Conservation (phyloP, 441 rosid genomes). For the Erodium moschatum region DNA sequence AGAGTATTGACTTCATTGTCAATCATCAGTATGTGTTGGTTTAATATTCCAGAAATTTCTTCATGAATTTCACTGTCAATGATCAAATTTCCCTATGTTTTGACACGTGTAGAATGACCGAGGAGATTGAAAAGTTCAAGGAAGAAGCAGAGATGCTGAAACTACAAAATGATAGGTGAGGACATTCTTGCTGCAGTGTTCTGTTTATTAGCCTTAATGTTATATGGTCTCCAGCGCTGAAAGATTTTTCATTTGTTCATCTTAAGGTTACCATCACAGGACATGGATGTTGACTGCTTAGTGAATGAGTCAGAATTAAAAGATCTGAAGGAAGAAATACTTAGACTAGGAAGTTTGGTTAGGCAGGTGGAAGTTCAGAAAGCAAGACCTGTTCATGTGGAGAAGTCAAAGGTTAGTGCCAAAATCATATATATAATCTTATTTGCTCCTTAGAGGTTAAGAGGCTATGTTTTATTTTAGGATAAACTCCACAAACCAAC, state of each 20-base stretch:
- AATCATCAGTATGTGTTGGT: not conserved
- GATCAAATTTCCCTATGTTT: conserved; percentile 3
- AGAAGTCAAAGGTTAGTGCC: conserved; percentile 37
- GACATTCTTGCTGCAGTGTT: conserved; percentile 9
- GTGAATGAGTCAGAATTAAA: conserved; percentile 56
- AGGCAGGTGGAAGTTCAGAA: conserved; percentile 49
- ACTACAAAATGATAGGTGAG: conserved; percentile 53
- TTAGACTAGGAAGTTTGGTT: conserved; percentile 44
- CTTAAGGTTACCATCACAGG: conserved; percentile 36
- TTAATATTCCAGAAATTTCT: conserved; percentile 5
- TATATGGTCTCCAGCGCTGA: conserved; percentile 9
- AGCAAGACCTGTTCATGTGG: conserved; percentile 28
- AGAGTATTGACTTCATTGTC: not conserved
- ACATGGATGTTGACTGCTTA: conserved; percentile 34
- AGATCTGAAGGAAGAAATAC: conserved; percentile 64
- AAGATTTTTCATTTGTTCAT: conserved; percentile 10
- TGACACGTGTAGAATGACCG: conserved; percentile 48
- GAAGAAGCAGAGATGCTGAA: conserved; percentile 56
- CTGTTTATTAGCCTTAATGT: conserved; percentile 11
- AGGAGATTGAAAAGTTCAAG: conserved; percentile 51
- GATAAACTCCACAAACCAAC: too few species aligned
- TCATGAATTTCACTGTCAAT: too few species aligned
- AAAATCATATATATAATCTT: too few species aligned
- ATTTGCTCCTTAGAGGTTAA: not conserved
- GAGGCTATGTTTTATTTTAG: not conserved